Evolutionary conservation across 1,284 basidiomycete species (phyloP), one percentile per base, ranked within the genome.

Genomic region (Pseudozyma pruni): DNA sequence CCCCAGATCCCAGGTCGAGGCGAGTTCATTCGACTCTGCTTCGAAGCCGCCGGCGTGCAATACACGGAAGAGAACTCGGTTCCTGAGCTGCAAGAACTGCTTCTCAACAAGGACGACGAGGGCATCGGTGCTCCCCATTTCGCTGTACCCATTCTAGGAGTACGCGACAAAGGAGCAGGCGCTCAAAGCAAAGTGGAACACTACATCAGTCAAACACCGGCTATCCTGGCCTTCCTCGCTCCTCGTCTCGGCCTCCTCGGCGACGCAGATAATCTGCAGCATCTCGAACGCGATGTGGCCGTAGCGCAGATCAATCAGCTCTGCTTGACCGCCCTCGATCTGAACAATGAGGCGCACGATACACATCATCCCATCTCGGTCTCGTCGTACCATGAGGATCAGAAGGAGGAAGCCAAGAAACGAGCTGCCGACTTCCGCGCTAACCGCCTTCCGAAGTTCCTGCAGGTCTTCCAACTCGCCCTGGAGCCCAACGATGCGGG

Each of bases 371-470:
- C 70, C 20, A 50, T 72, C 41, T 64, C 52, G 1, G 45, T 62
- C 16, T 57, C 39, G 17, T 42, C 56, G 25, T 69, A 59, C 52
- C 75, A 87, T 82, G 86, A 87, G 58, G 85, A 87, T n/a, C 86
- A 87, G 77, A 85, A 84, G 59, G 64, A 72, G 1, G 84, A 83
- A 45, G 74, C 84, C 17, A 45, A 66, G 25, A 69, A 76, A 9
- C 75, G 80, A 5, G 83, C 86, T 10, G 75, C 80, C 38, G 82
- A 83, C 35, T 85, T 86, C 74, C 83, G 86, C 20, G 57, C 74
- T 38, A 67, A 68, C 5, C 84, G 87, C 32, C 69, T 87, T 22
- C 87, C 86, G 42, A 86, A 86, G 69, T 87, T 85, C 79, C 74
- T 87, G 51, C 58, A 59, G 27, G 22, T 45, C 25, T 86, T 86